Conservation (phyloP, 2,329 filamentous ascomycete species). For the Microascus cirrosus region DNA sequence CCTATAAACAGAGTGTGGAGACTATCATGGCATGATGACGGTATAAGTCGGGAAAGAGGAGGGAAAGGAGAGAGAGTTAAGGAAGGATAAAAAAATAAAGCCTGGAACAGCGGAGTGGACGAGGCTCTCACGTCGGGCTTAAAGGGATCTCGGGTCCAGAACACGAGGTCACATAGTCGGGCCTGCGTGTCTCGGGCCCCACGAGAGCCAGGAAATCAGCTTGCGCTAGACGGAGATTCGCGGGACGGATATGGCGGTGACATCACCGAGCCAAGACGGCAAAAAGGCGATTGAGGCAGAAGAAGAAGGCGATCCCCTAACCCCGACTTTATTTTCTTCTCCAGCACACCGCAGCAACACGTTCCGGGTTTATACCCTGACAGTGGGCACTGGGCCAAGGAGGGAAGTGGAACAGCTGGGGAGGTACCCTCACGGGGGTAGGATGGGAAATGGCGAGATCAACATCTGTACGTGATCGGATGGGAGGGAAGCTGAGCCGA, state of each 20-base stretch:
- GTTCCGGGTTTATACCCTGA: background rate
- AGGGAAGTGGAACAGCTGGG: background rate
- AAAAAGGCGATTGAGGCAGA: background rate
- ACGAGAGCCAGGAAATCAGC: background rate
- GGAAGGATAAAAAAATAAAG: background rate
- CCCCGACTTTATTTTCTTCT: background rate
- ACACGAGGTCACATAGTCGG: background rate
- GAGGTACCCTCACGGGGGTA: background rate
- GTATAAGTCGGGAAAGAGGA: background rate
- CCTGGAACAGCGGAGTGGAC: background rate
- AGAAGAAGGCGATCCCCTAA: background rate
- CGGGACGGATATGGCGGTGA: background rate
- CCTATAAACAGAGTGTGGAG: background rate
- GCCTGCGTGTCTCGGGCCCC: background rate
- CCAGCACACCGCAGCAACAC: background rate
- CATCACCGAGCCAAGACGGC: conserved; percentile 4
- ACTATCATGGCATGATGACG: background rate
- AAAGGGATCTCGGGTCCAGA: background rate
- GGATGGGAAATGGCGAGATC: background rate
- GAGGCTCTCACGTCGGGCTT: conserved; percentile 1
- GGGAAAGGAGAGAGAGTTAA: background rate
- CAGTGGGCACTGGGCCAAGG: background rate
- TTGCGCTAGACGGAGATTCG: background rate
- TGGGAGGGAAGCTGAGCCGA: background rate
- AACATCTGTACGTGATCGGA: background rate